These are phyloP conservation scores for Entomortierella beljakovae DNA, from an alignment of 192 early-diverging fungal species.

Conservation along the genomic window DNA sequence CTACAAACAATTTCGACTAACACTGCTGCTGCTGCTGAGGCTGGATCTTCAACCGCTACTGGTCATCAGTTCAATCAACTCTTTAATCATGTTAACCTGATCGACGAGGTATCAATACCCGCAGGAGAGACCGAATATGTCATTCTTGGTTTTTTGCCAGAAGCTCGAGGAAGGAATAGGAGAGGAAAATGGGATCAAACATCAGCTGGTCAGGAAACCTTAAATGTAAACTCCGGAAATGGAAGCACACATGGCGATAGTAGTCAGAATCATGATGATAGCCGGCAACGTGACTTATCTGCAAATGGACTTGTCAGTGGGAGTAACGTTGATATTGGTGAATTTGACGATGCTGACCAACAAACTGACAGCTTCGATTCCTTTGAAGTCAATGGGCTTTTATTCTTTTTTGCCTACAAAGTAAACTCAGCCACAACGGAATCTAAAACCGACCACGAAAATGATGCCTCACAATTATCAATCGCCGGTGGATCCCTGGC, in stretches of 20 bases:
- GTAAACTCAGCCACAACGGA: background rate
- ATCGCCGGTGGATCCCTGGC: slow-evolving; percentile 4
- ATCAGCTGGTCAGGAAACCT: slow-evolving; percentile 11
- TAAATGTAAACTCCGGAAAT: slow-evolving; percentile 37
- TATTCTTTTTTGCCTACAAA: slow-evolving; percentile 86
- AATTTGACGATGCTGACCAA: slow-evolving; percentile 73
- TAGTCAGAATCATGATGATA: slow-evolving; percentile 45
- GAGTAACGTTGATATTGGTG: slow-evolving; percentile 52
- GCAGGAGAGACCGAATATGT: slow-evolving; percentile 76
- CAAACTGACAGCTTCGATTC: slow-evolving; percentile 53
- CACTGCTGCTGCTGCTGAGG: slow-evolving; percentile 71
- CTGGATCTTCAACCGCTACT: slow-evolving; percentile 52
- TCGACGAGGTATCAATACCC: slow-evolving; percentile 73
- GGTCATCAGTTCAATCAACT: slow-evolving; percentile 88
- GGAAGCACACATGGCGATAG: slow-evolving; percentile 52
- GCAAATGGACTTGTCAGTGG: slow-evolving; percentile 43
- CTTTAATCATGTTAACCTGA: slow-evolving; percentile 92
- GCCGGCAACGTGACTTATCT: slow-evolving; percentile 39
- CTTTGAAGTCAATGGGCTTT: slow-evolving; percentile 83
- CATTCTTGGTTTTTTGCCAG: slow-evolving; percentile 87
- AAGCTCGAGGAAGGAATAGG: slow-evolving; percentile 29
- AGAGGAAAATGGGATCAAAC: slow-evolving; percentile 38
- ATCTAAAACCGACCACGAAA: background rate
- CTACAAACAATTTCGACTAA: slow-evolving; percentile 66
- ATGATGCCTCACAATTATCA: background rate